Base-by-base conservation (phyloP, 2,329 filamentous ascomycete species). In the Stagonosporopsis vannaccii region DNA sequence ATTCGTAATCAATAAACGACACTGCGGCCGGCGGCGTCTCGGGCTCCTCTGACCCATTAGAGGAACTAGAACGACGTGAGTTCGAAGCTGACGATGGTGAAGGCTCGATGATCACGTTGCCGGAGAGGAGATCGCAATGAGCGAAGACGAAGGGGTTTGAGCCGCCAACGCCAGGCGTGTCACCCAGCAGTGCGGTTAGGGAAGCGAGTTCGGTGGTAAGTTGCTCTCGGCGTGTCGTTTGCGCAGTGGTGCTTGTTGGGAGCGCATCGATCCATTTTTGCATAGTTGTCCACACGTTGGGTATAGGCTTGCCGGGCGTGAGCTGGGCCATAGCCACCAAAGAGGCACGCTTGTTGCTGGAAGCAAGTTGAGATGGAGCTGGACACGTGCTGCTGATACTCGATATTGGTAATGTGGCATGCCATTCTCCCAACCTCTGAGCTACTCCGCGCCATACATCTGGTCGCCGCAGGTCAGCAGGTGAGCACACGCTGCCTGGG, bases 1-100 rank as follows among this genome's bases (percentile, higher is more conserved):
- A 99, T 77, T 99, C 95, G 80, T 98, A 99, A 79, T 99, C 95
- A 75, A 99, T 99, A 78, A 99, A 98, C 71, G 70, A 69, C 25
- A 77, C 74, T 33, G 63, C 67, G 12, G 69, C 68, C 3, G 72
- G 63, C 4, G 73, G 64, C 15, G 69, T 56, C 47, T 71, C 67
- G 25, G 64, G 60, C 45, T 70, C 67, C 50, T 72, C 67, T 6
- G 73, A 72, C 42, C 60, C 66, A 49, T 63, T 63, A 5, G 72
- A 74, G 5, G 63, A 63, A 60, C 71, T 74, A 39, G 71, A 74
- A 48, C 70, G 68, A 47, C 68, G 68, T 26, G 72, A 74, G 19
- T 62, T 67, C 28, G 73, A 67, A 32, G 72, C 65, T 13, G 75
- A 75, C 22, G 70, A 73, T 23, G 68, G 69, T 33, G 67, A 69